Evolutionary conservation across 1,284 basidiomycete species (phyloP).

Genomic region (Omphalotus olearius): DNA sequence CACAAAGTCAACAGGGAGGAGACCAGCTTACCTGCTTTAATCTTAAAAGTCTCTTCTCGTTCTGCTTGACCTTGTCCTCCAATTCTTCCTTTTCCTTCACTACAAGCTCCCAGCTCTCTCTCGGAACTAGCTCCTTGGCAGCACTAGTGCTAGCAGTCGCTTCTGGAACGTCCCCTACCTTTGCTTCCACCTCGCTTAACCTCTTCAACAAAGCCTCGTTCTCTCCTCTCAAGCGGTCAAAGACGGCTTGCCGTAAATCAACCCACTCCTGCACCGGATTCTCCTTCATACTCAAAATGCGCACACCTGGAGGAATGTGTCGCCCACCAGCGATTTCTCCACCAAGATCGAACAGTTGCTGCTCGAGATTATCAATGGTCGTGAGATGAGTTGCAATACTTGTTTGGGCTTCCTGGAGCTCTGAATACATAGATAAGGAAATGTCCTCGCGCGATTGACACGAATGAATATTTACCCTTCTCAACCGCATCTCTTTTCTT

Average conservation of each 20-base stretch:
- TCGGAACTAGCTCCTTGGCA: slow-evolving; percentile 45
- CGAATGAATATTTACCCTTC: slow-evolving; percentile 35
- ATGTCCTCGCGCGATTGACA: too few relatives aligned
- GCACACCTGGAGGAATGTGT: slow-evolving; percentile 68
- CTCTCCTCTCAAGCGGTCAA: slow-evolving; percentile 71
- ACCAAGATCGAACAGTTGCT: slow-evolving; percentile 68
- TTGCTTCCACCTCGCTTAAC: slow-evolving; percentile 50
- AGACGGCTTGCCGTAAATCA: slow-evolving; percentile 59
- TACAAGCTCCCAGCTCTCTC: slow-evolving; percentile 67
- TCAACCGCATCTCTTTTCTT: slow-evolving; percentile 23
- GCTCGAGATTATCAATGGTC: slow-evolving; percentile 62
- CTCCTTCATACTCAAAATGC: slow-evolving; percentile 64
- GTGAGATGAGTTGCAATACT: slow-evolving; percentile 36
- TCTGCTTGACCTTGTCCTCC: slow-evolving; percentile 56
- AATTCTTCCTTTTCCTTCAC: slow-evolving; percentile 59
- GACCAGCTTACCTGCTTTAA: slow-evolving; percentile 57
- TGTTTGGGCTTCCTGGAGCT: slow-evolving; percentile 33
- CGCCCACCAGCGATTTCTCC: slow-evolving; percentile 75
- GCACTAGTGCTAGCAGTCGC: slow-evolving; percentile 8
- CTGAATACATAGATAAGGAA: not conserved
- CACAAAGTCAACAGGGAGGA: not conserved
- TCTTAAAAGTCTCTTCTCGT: slow-evolving; percentile 72
- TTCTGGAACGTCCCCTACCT: slow-evolving; percentile 11
- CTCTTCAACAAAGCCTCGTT: slow-evolving; percentile 66
- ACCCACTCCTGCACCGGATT: slow-evolving; percentile 77